Evolutionary conservation across 257 asterid species (phyloP), one percentile per base, ranked within the genome.

Genomic region (Solanum sejunctum): DNA sequence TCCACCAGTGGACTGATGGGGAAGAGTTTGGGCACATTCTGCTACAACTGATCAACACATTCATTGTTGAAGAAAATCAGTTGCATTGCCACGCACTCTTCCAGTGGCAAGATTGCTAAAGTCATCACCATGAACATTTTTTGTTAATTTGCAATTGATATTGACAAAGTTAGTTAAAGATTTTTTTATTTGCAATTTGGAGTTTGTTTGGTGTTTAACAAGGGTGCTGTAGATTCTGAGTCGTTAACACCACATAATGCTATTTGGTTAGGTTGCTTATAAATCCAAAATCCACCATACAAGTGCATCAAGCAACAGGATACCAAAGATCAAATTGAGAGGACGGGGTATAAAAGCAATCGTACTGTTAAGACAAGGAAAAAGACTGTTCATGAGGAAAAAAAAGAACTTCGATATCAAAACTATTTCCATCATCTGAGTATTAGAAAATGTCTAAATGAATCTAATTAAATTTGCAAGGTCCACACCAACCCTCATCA

Each of bases 21-120:
- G 88, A 88, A 16, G 97, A 94, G 3, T 86, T 95, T 7, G 97
- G 89, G 77, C 75, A 45, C 1, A 32, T 89, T 20, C 84, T 95
- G 54, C 87, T 86, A 10, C 85, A 82, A 28, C 87, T 92, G 0
- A 89, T 94, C 5, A 91, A 92, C 81, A 72, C 67, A 85, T 91
- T 90, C 41, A 84, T 28, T 80, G 63, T 88, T 83, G 90, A 85
- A 28, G 87, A 87, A 39, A 79, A 21, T 6, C 70, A 84, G 28
- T 63, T 86, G 36, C 32, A 28, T 28, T 26, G 2, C 82, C 91
- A 20, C 86, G 8, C 67, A 16, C 86, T 67, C 73, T 86, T 64
- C 85, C 67, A 43, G 88, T 87, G 60, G 2, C 81, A 72, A 72
- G 18, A 45, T 4, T 7, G 12, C 20, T 26, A 0, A 45, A 12